Conservation (phyloP, 1,139 yeast genomes). For the Hanseniaspora uvarum region DNA sequence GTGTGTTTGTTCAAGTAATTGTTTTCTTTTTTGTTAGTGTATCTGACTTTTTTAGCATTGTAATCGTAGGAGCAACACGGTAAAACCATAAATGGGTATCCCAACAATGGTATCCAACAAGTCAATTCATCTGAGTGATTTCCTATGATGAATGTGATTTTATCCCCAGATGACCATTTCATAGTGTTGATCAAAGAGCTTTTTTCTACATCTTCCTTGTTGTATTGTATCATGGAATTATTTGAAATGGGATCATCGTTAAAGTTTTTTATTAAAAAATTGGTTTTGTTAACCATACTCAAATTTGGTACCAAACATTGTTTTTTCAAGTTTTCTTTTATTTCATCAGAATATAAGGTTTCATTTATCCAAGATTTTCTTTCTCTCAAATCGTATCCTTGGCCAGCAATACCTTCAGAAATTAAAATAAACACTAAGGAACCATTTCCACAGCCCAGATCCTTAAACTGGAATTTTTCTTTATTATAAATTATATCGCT, state of each 20-base stretch:
- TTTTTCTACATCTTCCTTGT: conserved; percentile 36
- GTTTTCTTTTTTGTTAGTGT: conserved; percentile 23
- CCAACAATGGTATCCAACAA: conserved; percentile 86
- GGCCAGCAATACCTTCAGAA: conserved; percentile 71
- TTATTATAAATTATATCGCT: conserved; percentile 29
- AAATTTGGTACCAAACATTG: conserved; percentile 69
- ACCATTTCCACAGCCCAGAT: conserved; percentile 94
- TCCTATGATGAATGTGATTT: conserved; percentile 70
- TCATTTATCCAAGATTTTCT: conserved; percentile 65
- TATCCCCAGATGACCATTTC: conserved; percentile 44
- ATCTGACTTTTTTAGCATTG: conserved; percentile 65
- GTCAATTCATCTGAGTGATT: conserved; percentile 94
- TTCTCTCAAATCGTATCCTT: conserved; percentile 81
- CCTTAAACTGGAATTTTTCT: conserved; percentile 60
- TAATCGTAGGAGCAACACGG: conserved; percentile 92
- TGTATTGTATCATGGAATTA: conserved; percentile 29
- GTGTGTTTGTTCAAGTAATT: conserved; percentile 19
- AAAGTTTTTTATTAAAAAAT: conserved; percentile 43
- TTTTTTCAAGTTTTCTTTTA: conserved; percentile 51
- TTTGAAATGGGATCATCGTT: conserved; percentile 29
- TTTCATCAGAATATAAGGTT: conserved; percentile 50
- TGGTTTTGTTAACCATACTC: conserved; percentile 37
- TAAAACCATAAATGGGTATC: conserved; percentile 77
- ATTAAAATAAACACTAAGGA: conserved; percentile 63
- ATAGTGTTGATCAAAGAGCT: conserved; percentile 58